These are phyloP conservation scores for Hydrangea macrophylla DNA, from an alignment of 148 eudicot species.

Conservation along the genomic window DNA sequence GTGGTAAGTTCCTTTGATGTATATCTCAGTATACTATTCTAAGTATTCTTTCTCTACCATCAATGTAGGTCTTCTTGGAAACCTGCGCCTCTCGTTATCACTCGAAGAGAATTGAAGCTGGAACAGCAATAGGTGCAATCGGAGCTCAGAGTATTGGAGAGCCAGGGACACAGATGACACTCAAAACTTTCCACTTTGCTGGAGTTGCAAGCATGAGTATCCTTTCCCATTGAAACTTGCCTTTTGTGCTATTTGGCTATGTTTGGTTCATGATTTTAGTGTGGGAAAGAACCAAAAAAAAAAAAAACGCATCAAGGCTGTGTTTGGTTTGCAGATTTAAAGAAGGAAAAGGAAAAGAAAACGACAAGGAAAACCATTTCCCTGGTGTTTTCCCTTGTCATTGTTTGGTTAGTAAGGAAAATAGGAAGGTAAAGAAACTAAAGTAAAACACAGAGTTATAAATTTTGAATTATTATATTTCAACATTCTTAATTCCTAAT, in stretches of 20 bases:
- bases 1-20: not conserved
- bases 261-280: too few relatives aligned
- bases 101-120: constrained; percentile 76
- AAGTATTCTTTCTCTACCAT: constrained; percentile 10
- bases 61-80: constrained; percentile 62
- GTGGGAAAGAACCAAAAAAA: too few relatives aligned
- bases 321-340: too few relatives aligned
- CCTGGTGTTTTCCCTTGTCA: too few relatives aligned
- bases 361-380: too few relatives aligned
- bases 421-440: too few relatives aligned
- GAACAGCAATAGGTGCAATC: constrained; percentile 95
- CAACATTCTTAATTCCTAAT: too few relatives aligned
- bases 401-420: too few relatives aligned
- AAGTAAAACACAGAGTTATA: too few relatives aligned
- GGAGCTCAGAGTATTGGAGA: constrained; percentile 99
- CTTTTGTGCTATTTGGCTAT: not conserved
- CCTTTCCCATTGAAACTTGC: constrained; percentile 24
- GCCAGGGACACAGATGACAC: constrained; percentile 98
- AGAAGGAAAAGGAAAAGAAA: too few relatives aligned
- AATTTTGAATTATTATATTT: too few relatives aligned
- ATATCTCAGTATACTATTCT: not conserved
- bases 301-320: too few relatives aligned
- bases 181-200: constrained; percentile 98
- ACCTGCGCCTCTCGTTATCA: constrained; percentile 81
- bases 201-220: constrained; percentile 99